These are phyloP conservation scores for Sarocladium kiliense DNA, from an alignment of 2,329 filamentous ascomycete species.

Conservation along the genomic window DNA sequence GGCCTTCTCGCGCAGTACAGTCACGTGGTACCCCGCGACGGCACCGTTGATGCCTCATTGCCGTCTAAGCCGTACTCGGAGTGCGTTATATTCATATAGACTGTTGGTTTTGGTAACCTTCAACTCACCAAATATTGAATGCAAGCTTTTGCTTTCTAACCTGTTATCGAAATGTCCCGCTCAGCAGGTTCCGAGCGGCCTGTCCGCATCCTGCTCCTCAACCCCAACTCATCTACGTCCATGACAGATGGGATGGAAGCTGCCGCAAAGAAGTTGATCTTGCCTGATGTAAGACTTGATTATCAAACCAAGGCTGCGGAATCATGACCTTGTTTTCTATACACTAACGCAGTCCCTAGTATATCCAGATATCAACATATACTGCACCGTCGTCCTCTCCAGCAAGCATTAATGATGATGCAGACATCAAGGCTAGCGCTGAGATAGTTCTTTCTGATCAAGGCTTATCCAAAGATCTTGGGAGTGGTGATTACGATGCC, in stretches of 20 bases:
- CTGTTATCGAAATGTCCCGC: neutral
- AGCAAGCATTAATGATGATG: slow-evolving; percentile 71
- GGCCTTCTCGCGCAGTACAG: slow-evolving; percentile 13
- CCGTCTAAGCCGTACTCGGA: neutral
- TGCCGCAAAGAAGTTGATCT: slow-evolving; percentile 37
- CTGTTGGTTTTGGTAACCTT: no score
- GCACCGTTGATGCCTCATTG: neutral
- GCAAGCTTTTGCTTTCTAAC: no score
- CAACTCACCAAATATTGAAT: no score
- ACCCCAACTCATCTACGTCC: slow-evolving; percentile 68
- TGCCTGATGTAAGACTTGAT: slow-evolving; percentile 27
- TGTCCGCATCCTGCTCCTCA: slow-evolving; percentile 60
- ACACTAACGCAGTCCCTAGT: slow-evolving; percentile 25
- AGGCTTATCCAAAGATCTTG: slow-evolving; percentile 23
- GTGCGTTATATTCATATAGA: neutral
- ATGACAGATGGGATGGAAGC: slow-evolving; percentile 65
- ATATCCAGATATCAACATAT: slow-evolving; percentile 53
- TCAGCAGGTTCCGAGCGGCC: slow-evolving; percentile 8
- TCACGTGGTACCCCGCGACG: slow-evolving; percentile 34
- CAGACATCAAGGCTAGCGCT: slow-evolving; percentile 61
- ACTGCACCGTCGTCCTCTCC: slow-evolving; percentile 60
- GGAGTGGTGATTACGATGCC: slow-evolving; percentile 53
- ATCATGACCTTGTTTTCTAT: no score
- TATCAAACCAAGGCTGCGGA: no score
- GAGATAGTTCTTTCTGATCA: slow-evolving; percentile 56